These are phyloP conservation scores for Zangia roseola DNA, from an alignment of 768 basidiomycete species.

Conservation along the genomic window DNA sequence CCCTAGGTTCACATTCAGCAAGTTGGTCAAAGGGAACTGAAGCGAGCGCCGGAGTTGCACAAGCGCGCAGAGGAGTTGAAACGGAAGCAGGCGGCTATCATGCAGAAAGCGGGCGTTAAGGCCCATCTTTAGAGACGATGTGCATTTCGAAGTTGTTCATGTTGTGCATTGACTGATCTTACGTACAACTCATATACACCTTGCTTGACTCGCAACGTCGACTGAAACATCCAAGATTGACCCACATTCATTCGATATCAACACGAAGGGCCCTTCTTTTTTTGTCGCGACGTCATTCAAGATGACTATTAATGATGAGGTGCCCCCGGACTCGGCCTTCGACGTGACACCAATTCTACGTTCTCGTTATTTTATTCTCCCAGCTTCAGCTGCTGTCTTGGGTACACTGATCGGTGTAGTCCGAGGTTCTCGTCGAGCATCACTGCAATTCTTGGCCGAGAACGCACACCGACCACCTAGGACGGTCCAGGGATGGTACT, in stretches of 20 bases:
- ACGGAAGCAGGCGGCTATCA: conserved; percentile 58
- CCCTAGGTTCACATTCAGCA: conserved; percentile 90
- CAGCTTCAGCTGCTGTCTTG: conserved; percentile 55
- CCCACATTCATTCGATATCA: background rate
- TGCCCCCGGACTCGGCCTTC: conserved; percentile 14
- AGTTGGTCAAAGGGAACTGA: conserved; percentile 87
- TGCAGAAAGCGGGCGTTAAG: conserved; percentile 61
- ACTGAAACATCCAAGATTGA: background rate
- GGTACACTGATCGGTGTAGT: conserved; percentile 72
- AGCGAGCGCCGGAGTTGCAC: conserved; percentile 62
- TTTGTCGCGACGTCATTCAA: background rate
- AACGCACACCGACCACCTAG: conserved; percentile 85
- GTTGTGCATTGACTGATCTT: no score
- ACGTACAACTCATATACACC: no score
- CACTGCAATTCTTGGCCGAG: conserved; percentile 84
- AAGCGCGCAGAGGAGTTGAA: conserved; percentile 53
- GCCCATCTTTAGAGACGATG: conserved; percentile 43
- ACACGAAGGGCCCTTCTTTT: background rate
- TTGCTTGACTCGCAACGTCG: no score
- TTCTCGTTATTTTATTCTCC: conserved; percentile 59
- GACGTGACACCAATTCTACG: conserved; percentile 32
- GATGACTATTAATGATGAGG: conserved; percentile 18
- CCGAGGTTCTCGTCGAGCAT: conserved; percentile 68
- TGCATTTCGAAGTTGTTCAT: no score
- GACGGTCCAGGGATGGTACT: conserved; percentile 91